phyloP scores from a whole-genome alignment of 257 asterid genomes.

The Lantana camara region DNA sequence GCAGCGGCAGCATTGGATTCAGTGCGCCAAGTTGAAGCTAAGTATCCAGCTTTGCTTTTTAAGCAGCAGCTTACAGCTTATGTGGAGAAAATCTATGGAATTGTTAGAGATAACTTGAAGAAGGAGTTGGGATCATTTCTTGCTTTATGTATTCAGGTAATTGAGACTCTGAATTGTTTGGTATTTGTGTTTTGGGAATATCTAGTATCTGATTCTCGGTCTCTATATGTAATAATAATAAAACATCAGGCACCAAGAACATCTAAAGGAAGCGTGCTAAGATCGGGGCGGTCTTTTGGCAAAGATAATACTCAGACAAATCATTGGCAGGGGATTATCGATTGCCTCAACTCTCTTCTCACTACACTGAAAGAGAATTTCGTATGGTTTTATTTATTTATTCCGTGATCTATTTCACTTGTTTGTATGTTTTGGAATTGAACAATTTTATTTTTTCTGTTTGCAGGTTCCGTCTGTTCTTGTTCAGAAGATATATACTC shows the following conservation, averaged over 20 bases:
- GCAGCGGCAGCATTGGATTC: constrained; percentile 84
- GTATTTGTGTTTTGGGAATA: background rate
- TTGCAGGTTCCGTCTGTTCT: constrained; percentile 90
- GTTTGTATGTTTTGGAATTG: constrained; percentile 26
- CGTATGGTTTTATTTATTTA: constrained; percentile 48
- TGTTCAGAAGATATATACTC: constrained; percentile 84
- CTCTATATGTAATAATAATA: background rate
- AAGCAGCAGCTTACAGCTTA: constrained; percentile 98
- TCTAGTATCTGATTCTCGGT: too few species aligned
- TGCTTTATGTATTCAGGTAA: constrained; percentile 91
- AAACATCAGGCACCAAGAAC: constrained; percentile 85
- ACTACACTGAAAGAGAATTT: constrained; percentile 84
- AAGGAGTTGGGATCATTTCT: constrained; percentile 79
- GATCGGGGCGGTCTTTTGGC: constrained; percentile 90
- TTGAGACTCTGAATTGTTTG: constrained; percentile 6
- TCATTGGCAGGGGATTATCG: constrained; percentile 92
- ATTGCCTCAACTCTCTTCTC: constrained; percentile 87
- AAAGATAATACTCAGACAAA: constrained; percentile 66
- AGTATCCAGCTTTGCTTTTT: constrained; percentile 95
- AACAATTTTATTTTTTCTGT: constrained; percentile 30
- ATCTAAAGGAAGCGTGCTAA: constrained; percentile 76
- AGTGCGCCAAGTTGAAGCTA: constrained; percentile 96
- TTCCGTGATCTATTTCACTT: background rate
- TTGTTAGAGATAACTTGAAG: constrained; percentile 91
- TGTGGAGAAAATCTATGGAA: constrained; percentile 97